phyloP scores from a whole-genome alignment of 2,329 filamentous ascomycete genomes.

The Ustilaginoidea virens region DNA sequence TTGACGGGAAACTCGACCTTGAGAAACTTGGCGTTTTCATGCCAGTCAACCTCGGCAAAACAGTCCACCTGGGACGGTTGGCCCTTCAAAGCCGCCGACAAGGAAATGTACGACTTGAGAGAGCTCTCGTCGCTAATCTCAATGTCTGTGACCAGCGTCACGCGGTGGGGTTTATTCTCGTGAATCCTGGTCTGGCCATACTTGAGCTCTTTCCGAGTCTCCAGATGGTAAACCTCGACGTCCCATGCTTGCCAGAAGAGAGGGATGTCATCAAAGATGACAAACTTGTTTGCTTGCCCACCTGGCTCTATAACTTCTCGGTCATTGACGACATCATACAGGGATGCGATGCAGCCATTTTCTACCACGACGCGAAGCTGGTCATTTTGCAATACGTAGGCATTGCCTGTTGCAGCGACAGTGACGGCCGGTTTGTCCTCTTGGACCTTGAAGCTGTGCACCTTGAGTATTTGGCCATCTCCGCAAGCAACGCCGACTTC shows the following conservation, averaged over 20 bases:
- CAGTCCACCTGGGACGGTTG: constrained; percentile 55
- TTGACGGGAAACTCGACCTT: constrained; percentile 98
- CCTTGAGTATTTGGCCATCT: constrained; percentile 32
- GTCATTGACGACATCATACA: constrained; percentile 58
- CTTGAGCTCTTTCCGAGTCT: constrained; percentile 64
- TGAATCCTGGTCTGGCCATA: constrained; percentile 54
- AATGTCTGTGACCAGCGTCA: constrained; percentile 70
- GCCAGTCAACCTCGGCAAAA: constrained; percentile 84
- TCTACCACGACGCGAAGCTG: constrained; percentile 60
- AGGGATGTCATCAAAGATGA: constrained; percentile 94
- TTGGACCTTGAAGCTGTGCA: constrained; percentile 32
- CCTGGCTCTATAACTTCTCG: constrained; percentile 64
- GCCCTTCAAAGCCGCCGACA: constrained; percentile 52
- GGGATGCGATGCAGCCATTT: constrained; percentile 64
- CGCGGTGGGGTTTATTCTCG: constrained; percentile 57
- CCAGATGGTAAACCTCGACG: constrained; percentile 89
- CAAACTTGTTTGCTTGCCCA: constrained; percentile 74
- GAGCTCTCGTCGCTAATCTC: constrained; percentile 78
- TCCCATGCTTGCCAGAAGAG: constrained; percentile 98
- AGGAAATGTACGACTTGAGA: constrained; percentile 71
- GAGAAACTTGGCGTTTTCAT: constrained; percentile 91
- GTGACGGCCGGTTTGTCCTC: constrained; percentile 32
- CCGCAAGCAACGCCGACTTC: constrained; percentile 41
- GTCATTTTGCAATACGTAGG: constrained; percentile 68
- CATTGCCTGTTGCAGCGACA: constrained; percentile 33